Evolutionary conservation across 345 rosid species (phyloP).

Genomic region (Eucalyptus pauciflora): DNA sequence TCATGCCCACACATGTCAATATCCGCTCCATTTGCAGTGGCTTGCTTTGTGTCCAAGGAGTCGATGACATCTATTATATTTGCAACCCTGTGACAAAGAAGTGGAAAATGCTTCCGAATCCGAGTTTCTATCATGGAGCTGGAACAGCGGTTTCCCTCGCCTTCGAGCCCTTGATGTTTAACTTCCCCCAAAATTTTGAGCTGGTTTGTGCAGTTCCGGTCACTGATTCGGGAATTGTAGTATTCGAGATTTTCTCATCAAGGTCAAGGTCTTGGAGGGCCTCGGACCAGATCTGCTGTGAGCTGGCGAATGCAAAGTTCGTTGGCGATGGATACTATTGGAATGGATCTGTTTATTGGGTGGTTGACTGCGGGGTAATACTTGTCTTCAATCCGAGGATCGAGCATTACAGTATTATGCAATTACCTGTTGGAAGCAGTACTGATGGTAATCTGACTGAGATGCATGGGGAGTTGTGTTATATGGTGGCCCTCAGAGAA

Average conservation of each 20-base stretch:
- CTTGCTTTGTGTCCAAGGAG: slow-evolving; percentile 23
- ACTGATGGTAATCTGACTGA: slow-evolving; percentile 7
- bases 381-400: slow-evolving; percentile 9
- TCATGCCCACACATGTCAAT: slow-evolving; percentile 12
- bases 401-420: slow-evolving; percentile 11
- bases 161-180: slow-evolving; percentile 9
- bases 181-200: slow-evolving; percentile 5
- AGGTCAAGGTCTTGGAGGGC: slow-evolving; percentile 25
- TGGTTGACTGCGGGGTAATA: background rate
- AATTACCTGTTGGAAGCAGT: slow-evolving; percentile 7
- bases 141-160: slow-evolving; percentile 18
- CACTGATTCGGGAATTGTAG: background rate
- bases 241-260: slow-evolving; percentile 35
- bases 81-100: slow-evolving; percentile 33
- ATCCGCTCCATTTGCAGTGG: slow-evolving; percentile 20
- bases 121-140: slow-evolving; percentile 9
- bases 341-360: slow-evolving; percentile 12
- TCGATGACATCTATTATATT: slow-evolving; percentile 7
- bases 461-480: slow-evolving; percentile 22
- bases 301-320: background rate
- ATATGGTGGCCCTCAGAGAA: slow-evolving; percentile 4
- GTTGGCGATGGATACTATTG: slow-evolving; percentile 8
- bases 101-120: slow-evolving; percentile 21
- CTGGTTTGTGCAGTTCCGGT: slow-evolving; percentile 14
- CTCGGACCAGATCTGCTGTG: slow-evolving; percentile 1